Percentiles rank a stretch among this genome's conserved stretches.
Conservation (phyloP, 768 basidiomycete genomes). For the Phlegmacium glaucopus region DNA sequence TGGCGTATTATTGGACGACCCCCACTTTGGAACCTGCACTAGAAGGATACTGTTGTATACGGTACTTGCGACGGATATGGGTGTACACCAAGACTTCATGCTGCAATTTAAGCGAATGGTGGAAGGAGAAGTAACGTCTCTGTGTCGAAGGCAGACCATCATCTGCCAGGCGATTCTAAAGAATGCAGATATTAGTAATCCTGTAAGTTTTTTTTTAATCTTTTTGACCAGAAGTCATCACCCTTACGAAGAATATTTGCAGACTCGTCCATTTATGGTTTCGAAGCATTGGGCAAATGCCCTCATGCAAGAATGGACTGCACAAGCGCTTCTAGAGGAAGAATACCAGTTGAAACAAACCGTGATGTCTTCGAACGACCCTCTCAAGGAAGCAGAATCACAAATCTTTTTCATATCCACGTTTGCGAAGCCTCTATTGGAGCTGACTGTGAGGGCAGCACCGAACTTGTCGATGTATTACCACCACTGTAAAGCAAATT, state of each 20-base stretch:
- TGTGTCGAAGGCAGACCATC: conserved; percentile 56
- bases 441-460: conserved; percentile 66
- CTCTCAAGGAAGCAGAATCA: conserved; percentile 65
- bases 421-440: conserved; percentile 83
- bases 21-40: conserved; percentile 44
- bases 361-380: conserved; percentile 38
- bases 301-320: conserved; percentile 85
- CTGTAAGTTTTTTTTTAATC: conserved; percentile 51
- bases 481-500: conserved; percentile 65
- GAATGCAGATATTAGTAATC: conserved; percentile 98
- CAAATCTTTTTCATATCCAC: conserved; percentile 88
- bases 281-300: conserved; percentile 92
- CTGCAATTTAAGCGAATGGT: conserved; percentile 52
- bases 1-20: conserved; percentile 60
- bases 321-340: conserved; percentile 84
- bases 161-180: conserved; percentile 92
- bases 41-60: conserved; percentile 76
- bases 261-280: conserved; percentile 92
- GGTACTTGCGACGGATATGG: conserved; percentile 94
- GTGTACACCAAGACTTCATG: conserved; percentile 86
- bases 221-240: background rate
- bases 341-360: conserved; percentile 69
- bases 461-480: conserved; percentile 72
- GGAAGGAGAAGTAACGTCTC: conserved; percentile 33
- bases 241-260: background rate